Percentiles rank a stretch among this genome's conserved stretches.
Conservation (phyloP, 495 filamentous ascomycete species). For the Aspergillus indologenus region DNA sequence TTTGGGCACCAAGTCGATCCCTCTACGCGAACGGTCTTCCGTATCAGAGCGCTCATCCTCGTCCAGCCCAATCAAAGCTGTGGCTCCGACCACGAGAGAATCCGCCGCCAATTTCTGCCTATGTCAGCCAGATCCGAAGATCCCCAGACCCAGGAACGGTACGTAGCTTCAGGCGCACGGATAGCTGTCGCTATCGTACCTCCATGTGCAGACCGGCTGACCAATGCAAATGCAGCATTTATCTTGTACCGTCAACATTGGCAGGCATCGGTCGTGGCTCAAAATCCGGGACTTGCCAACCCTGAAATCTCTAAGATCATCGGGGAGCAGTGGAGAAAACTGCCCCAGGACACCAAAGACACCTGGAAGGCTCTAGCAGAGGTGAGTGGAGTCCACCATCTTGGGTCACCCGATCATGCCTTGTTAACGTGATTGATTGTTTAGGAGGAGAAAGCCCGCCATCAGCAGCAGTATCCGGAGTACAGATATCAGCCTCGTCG, state of each 20-base stretch:
- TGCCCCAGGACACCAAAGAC: slow-evolving; percentile 70
- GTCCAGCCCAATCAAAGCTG: slow-evolving; percentile 34
- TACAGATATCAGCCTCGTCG: slow-evolving; percentile 93
- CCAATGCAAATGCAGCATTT: slow-evolving; percentile 61
- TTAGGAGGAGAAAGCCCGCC: slow-evolving; percentile 86
- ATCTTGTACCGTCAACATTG: slow-evolving; percentile 96
- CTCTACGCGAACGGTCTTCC: slow-evolving; percentile 28
- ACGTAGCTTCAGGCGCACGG: slow-evolving; percentile 36
- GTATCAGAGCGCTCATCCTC: slow-evolving; percentile 32
- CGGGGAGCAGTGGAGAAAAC: slow-evolving; percentile 83
- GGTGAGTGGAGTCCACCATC: slow-evolving; percentile 39
- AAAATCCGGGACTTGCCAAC: slow-evolving; percentile 87
- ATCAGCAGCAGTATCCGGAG: slow-evolving; percentile 85
- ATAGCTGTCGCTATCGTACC: not conserved
- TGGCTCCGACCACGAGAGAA: slow-evolving; percentile 24
- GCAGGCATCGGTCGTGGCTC: slow-evolving; percentile 73
- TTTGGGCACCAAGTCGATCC: slow-evolving; percentile 18
- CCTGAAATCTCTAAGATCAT: slow-evolving; percentile 98
- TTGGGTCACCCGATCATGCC: not conserved
- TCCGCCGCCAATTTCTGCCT: slow-evolving; percentile 70
- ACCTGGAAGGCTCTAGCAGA: slow-evolving; percentile 90
- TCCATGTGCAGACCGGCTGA: not conserved
- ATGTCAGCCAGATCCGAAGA: slow-evolving; percentile 89
- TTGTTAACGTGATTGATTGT: not conserved
- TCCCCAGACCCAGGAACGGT: slow-evolving; percentile 95